phyloP scores from a whole-genome alignment of 176 grass and related monocot species.

The Oryza australiensis region DNA sequence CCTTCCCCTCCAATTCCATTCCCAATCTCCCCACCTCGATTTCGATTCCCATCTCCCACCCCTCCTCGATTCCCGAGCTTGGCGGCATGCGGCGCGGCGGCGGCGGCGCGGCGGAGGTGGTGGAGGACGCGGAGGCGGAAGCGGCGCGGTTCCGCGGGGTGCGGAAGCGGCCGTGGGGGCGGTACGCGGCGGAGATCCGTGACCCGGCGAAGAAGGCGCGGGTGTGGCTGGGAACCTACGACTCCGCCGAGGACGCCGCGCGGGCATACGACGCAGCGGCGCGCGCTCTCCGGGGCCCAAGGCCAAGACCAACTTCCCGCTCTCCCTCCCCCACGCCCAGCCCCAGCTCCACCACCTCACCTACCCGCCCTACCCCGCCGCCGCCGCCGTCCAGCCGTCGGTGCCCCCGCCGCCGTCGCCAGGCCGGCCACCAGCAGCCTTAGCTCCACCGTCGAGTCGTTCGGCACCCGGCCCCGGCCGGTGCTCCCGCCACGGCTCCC shows the following conservation, averaged over 20 bases:
- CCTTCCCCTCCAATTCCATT: background rate
- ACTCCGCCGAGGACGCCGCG: conserved; percentile 73
- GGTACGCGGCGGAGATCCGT: conserved; percentile 83
- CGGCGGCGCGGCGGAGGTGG: conserved; percentile 13
- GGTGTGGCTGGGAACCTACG: conserved; percentile 76
- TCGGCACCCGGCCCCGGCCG: conserved; percentile 41
- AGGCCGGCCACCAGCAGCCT: conserved; percentile 66
- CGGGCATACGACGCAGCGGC: conserved; percentile 73
- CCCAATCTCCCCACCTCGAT: background rate
- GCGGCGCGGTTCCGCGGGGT: conserved; percentile 65
- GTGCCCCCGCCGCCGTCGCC: conserved; percentile 11
- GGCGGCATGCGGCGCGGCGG: conserved; percentile 40
- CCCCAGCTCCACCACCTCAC: background rate
- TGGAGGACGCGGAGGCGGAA: conserved; percentile 21
- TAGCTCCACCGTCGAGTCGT: conserved; percentile 76
- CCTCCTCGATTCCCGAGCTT: background rate
- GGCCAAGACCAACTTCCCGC: conserved; percentile 77
- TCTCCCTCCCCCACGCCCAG: background rate
- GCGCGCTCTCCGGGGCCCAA: conserved; percentile 57
- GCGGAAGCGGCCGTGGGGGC: conserved; percentile 75
- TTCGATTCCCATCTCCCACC: background rate
- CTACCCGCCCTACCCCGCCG: conserved; percentile 1
- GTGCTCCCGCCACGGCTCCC: conserved; percentile 35
- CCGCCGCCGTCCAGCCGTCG: background rate
- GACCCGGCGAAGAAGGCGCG: conserved; percentile 70